Conservation (phyloP, 305 asterid genomes). For the Solanum aculeatissimum region DNA sequence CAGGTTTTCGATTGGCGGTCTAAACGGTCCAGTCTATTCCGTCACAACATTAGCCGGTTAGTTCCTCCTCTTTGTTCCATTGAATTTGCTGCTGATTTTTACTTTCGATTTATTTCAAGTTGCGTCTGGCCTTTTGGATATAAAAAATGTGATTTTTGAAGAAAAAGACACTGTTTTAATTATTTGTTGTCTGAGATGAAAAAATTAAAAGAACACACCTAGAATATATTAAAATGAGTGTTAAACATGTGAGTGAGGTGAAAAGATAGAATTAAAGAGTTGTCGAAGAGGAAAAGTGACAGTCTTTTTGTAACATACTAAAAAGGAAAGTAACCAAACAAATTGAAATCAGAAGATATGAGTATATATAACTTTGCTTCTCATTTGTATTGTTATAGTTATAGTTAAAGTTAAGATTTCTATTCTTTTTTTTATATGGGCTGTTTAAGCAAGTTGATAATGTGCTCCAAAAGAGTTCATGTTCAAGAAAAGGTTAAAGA, state of each 20-base stretch:
- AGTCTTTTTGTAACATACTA: no score
- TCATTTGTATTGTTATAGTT: background rate
- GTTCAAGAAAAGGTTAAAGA: background rate
- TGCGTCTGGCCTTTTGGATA: no score
- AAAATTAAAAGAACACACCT: no score
- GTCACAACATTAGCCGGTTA: conserved; percentile 48
- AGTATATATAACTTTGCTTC: background rate
- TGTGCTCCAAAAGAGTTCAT: background rate
- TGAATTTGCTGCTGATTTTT: no score
- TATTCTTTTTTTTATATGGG: background rate
- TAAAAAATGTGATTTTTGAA: background rate
- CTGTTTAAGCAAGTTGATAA: background rate
- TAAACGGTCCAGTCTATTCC: conserved; percentile 35
- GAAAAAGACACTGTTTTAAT: no score
- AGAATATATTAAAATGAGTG: no score
- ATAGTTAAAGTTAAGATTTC: background rate
- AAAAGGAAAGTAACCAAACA: no score
- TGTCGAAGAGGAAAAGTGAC: no score
- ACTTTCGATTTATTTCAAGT: no score
- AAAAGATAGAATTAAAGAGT: no score
- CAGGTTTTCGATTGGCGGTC: conserved; percentile 43
- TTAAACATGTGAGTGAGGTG: no score
- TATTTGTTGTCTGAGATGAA: no score
- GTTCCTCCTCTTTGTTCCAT: background rate
- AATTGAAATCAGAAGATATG: background rate